phyloP scores from a whole-genome alignment of 768 basidiomycete species.

The Termitomyces sp. region DNA sequence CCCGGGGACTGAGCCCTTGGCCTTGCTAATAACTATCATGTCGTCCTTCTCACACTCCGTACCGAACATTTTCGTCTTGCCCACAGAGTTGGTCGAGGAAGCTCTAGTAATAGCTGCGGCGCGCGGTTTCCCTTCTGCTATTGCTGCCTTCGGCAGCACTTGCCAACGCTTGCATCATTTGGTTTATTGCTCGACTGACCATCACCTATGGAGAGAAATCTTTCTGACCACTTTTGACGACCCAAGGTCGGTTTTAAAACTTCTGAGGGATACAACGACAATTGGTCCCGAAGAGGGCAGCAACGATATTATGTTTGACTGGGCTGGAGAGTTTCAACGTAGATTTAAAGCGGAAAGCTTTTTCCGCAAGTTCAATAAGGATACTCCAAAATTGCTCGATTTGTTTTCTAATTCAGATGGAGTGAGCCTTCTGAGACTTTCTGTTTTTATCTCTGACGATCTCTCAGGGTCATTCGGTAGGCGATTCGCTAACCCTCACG shows the following conservation, averaged over 20 bases:
- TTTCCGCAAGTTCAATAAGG: slow-evolving; percentile 2
- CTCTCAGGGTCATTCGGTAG: neutral
- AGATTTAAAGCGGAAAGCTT: slow-evolving; percentile 13
- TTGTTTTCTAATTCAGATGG: slow-evolving; percentile 1
- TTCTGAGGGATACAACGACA: slow-evolving; percentile 2
- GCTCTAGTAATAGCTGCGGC: slow-evolving; percentile 11
- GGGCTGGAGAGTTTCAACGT: slow-evolving; percentile 15
- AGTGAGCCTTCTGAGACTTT: neutral
- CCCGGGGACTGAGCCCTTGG: no score
- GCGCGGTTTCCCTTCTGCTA: slow-evolving; percentile 9
- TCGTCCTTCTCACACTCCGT: slow-evolving; percentile 1
- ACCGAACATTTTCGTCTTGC: slow-evolving; percentile 11
- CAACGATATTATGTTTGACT: slow-evolving; percentile 10
- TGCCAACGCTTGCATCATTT: slow-evolving; percentile 13
- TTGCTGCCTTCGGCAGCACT: slow-evolving; percentile 11
- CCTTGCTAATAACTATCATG: slow-evolving; percentile 7
- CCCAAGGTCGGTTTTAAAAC: slow-evolving; percentile 25
- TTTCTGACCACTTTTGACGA: slow-evolving; percentile 47
- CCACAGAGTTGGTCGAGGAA: slow-evolving; percentile 16
- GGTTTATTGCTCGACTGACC: slow-evolving; percentile 10
- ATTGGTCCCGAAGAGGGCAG: neutral
- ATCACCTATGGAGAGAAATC: slow-evolving; percentile 39
- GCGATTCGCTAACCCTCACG: neutral
- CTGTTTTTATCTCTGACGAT: neutral
- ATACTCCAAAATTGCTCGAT: slow-evolving; percentile 1